phyloP scores from a whole-genome alignment of 352 stramenopile genomes.

The Phytophthora tubulina region DNA sequence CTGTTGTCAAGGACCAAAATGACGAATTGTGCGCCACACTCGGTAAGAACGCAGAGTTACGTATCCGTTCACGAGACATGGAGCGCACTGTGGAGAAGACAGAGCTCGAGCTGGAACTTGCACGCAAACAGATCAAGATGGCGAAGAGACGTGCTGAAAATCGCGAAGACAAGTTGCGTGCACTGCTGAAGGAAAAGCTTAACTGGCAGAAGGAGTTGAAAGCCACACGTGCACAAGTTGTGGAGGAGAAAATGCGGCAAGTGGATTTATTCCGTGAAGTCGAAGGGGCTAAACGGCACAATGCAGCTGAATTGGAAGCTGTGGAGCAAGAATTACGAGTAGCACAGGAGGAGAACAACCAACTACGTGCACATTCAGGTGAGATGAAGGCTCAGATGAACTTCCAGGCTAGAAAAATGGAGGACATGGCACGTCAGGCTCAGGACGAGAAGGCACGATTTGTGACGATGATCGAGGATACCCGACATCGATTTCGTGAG shows the following conservation, averaged over 20 bases:
- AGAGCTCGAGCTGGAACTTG: conserved; percentile 56
- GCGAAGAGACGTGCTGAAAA: conserved; percentile 62
- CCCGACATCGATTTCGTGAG: conserved; percentile 64
- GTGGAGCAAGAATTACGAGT: conserved; percentile 44
- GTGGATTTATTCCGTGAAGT: conserved; percentile 70
- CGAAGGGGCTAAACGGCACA: conserved; percentile 60
- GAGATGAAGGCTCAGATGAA: conserved; percentile 58
- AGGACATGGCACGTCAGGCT: conserved; percentile 56
- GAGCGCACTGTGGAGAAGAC: conserved; percentile 58
- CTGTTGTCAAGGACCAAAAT: conserved; percentile 52
- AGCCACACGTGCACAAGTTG: conserved; percentile 60
- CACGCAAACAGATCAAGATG: conserved; percentile 70
- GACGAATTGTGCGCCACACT: conserved; percentile 63
- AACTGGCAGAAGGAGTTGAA: conserved; percentile 75
- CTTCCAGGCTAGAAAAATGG: conserved; percentile 58
- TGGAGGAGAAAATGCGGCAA: conserved; percentile 81
- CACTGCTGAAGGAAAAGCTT: conserved; percentile 76
- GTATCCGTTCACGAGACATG: conserved; percentile 64
- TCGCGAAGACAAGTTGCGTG: conserved; percentile 70
- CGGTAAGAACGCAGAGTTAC: conserved; percentile 73
- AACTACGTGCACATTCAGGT: conserved; percentile 42
- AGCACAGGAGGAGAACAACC: conserved; percentile 57
- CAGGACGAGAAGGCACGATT: conserved; percentile 72
- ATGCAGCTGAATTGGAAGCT: conserved; percentile 46
- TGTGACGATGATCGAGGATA: conserved; percentile 60